Percentiles rank a stretch among this genome's conserved stretches.
Conservation (phyloP, 2,329 filamentous ascomycete genomes). For the Hirsutella rhossiliensis region DNA sequence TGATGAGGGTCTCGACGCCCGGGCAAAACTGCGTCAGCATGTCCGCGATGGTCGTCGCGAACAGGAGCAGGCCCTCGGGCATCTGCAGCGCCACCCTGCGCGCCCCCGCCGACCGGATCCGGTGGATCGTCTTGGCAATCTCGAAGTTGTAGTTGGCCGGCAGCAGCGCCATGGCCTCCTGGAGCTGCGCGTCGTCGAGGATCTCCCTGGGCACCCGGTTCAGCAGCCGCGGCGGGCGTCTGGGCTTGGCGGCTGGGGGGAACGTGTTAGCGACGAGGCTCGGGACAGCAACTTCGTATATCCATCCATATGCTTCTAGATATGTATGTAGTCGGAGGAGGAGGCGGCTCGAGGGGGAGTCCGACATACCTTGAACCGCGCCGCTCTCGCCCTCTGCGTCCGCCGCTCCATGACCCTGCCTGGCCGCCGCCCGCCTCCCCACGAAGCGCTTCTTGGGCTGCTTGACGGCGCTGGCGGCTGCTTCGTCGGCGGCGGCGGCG, state of each 20-base stretch:
- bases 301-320: too few relatives aligned
- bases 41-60: conserved; percentile 95
- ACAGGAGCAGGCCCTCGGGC: conserved; percentile 87
- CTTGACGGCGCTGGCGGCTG: conserved; percentile 26
- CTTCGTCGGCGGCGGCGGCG: conserved; percentile 11
- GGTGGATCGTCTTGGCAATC: conserved; percentile 94
- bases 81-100: conserved; percentile 91
- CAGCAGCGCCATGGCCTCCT: conserved; percentile 74
- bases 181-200: conserved; percentile 71
- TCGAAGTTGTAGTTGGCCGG: conserved; percentile 98
- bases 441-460: conserved; percentile 91
- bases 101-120: conserved; percentile 68
- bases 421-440: conserved; percentile 63
- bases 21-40: conserved; percentile 92
- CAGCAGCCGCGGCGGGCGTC: conserved; percentile 64
- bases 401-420: conserved; percentile 33
- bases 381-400: conserved; percentile 14
- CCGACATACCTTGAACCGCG: conserved; percentile 37
- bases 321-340: too few relatives aligned
- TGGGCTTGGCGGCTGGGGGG: conserved; percentile 52
- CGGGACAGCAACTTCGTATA: too few relatives aligned
- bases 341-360: too few relatives aligned
- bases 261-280: not conserved
- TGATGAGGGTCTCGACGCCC: conserved; percentile 85
- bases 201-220: conserved; percentile 88